phyloP scores from a whole-genome alignment of 768 basidiomycete genomes.

The Scleroderma citrinum region DNA sequence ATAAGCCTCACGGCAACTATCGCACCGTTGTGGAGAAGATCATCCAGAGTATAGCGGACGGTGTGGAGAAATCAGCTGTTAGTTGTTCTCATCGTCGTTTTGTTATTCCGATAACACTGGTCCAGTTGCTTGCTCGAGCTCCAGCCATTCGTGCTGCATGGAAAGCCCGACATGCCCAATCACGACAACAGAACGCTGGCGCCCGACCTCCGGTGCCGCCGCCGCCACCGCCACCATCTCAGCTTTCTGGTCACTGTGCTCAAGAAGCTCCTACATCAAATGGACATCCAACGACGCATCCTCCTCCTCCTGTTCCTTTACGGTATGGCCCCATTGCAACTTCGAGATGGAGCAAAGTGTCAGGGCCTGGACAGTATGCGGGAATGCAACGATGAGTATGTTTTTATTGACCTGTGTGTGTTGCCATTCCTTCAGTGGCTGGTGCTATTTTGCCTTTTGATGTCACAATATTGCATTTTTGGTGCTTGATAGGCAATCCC shows the following conservation, averaged over 20 bases:
- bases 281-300: slow-evolving; percentile 17
- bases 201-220: slow-evolving; percentile 19
- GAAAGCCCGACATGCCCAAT: slow-evolving; percentile 60
- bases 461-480: background rate
- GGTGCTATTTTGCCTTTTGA: background rate
- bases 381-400: slow-evolving; percentile 60
- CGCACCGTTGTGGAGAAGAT: slow-evolving; percentile 80
- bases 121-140: slow-evolving; percentile 63
- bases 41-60: slow-evolving; percentile 86
- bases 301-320: slow-evolving; percentile 14
- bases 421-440: background rate
- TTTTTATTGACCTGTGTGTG: background rate
- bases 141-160: slow-evolving; percentile 63
- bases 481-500: no score
- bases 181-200: slow-evolving; percentile 21
- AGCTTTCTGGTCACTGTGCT: no score
- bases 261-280: slow-evolving; percentile 9
- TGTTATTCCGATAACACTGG: slow-evolving; percentile 12
- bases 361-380: slow-evolving; percentile 53
- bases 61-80: slow-evolving; percentile 85
- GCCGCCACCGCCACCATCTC: slow-evolving; percentile 7
- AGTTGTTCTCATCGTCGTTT: slow-evolving; percentile 24
- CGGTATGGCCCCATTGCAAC: slow-evolving; percentile 60
- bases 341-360: slow-evolving; percentile 70
- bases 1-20: slow-evolving; percentile 92